These are phyloP conservation scores for Glarea lozoyensis DNA, from an alignment of 495 filamentous ascomycete species.

Conservation along the genomic window DNA sequence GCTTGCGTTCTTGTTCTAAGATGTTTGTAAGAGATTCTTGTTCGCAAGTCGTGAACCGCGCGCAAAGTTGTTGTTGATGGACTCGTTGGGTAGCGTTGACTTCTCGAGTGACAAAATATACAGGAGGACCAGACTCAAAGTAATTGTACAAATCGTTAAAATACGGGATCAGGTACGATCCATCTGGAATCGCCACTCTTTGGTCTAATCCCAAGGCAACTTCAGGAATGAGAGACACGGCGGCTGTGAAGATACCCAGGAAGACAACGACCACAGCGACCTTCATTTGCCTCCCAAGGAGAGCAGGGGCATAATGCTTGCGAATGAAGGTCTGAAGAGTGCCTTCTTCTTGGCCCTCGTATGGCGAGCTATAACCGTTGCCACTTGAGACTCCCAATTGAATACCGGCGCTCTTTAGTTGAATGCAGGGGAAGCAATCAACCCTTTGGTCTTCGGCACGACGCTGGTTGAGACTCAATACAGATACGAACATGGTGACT, in stretches of 20 bases:
- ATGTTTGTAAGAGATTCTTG: slow-evolving; percentile 76
- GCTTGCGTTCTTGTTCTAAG: slow-evolving; percentile 85
- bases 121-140: slow-evolving; percentile 83
- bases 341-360: slow-evolving; percentile 73
- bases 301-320: slow-evolving; percentile 72
- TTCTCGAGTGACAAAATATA: slow-evolving; percentile 86
- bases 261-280: slow-evolving; percentile 67
- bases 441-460: slow-evolving; percentile 76
- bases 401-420: slow-evolving; percentile 53
- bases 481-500: slow-evolving; percentile 91
- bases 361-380: slow-evolving; percentile 21
- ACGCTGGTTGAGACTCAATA: slow-evolving; percentile 82
- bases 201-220: slow-evolving; percentile 87
- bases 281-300: slow-evolving; percentile 74
- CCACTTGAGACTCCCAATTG: slow-evolving; percentile 30
- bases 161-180: slow-evolving; percentile 86
- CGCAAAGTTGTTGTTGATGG: slow-evolving; percentile 79
- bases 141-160: slow-evolving; percentile 94
- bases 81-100: slow-evolving; percentile 65
- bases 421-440: slow-evolving; percentile 90
- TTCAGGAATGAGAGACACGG: slow-evolving; percentile 72
- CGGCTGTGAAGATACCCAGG: slow-evolving; percentile 78
- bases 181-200: slow-evolving; percentile 83
- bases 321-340: slow-evolving; percentile 75
- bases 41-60: slow-evolving; percentile 83